Conservation (phyloP, 163 green algal genomes). For the Coccomyxa subellipsoidea region DNA sequence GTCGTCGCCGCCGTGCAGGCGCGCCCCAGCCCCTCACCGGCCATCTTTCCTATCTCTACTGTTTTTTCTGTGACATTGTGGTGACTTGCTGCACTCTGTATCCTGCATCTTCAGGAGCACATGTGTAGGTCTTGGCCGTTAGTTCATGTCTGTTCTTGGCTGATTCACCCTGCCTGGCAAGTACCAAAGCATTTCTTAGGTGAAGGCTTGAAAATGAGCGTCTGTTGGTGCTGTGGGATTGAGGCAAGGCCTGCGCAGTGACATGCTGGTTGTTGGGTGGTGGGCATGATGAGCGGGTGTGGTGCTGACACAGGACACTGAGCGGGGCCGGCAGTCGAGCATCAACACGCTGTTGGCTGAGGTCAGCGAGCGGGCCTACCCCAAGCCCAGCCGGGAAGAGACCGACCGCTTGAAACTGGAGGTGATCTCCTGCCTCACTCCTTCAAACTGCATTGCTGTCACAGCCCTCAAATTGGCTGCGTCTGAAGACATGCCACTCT, state of each 20-base stretch:
- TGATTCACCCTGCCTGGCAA: neutral
- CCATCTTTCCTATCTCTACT: neutral
- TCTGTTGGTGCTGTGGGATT: neutral
- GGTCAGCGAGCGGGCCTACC: conserved; percentile 14
- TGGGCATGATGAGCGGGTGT: neutral
- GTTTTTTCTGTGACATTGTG: neutral
- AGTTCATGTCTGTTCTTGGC: too few species aligned
- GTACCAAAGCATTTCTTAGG: neutral
- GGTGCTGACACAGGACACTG: conserved; percentile 34
- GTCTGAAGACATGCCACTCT: neutral
- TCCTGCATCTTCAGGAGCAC: too few species aligned
- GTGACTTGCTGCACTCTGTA: neutral
- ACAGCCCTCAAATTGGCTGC: neutral
- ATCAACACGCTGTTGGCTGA: conserved; percentile 46
- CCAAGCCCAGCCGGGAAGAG: conserved; percentile 21
- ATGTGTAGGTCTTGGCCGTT: too few species aligned
- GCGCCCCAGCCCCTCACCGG: neutral
- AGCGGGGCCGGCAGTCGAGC: conserved; percentile 48
- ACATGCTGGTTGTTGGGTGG: neutral
- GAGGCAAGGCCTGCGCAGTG: neutral
- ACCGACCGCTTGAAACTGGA: conserved; percentile 34
- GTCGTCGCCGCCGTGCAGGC: conserved; percentile 46
- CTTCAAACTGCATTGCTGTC: neutral
- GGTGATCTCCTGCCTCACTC: conserved; percentile 12
- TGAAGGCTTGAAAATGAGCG: neutral